Base-by-base conservation (phyloP, 345 rosid species). In the Hypericum androsaemum region DNA sequence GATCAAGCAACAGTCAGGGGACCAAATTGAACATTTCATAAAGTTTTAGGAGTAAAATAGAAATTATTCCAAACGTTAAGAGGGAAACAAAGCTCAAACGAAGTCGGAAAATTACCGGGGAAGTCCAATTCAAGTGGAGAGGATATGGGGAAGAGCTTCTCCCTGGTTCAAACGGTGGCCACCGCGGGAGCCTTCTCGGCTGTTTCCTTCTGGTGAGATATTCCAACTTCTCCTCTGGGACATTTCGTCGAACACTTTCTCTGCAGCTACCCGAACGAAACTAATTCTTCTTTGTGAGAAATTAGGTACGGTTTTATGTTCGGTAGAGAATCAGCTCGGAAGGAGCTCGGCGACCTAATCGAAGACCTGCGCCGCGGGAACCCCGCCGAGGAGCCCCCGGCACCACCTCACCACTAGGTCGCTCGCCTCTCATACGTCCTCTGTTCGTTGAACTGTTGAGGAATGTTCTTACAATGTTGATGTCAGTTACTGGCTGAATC, bases 271-370 rank as follows among this genome's bases (percentile, higher is more conserved):
- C 5, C 57, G 48, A 40, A 10, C 9, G 41, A 59, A 52, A 12
- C 47, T 0, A 14, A 11, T 5, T 42, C 7, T 49, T 15, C 28
- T 52, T 12, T 10, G 40, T 2, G n/a, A 6, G 11, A 10, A 7
- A 13, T 1, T 50, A 82, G 98, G 95, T 92, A 85, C 53, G 98
- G 97, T 15, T 92, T 92, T 78, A 78, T 81, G 94, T 83, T 85
- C 52, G 98, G 97, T 38, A 75, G 94, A 71, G 94, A 85, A 64
- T 83, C 88, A 6, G 95, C 88, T 55, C 80, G 94, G 47, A 88
- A 83, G 65, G 94, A 88, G 58, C 88, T 88, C 16, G 85, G 88
- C 2, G 71, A 75, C 45, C 58, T 88, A 67, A 88, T 94, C 58
- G 85, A 78, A 55, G 79, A 73, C 44, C 97, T 94, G 60, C 88